These are phyloP conservation scores for Amanita subjunquillea DNA, from an alignment of 768 basidiomycete genomes.

Conservation along the genomic window DNA sequence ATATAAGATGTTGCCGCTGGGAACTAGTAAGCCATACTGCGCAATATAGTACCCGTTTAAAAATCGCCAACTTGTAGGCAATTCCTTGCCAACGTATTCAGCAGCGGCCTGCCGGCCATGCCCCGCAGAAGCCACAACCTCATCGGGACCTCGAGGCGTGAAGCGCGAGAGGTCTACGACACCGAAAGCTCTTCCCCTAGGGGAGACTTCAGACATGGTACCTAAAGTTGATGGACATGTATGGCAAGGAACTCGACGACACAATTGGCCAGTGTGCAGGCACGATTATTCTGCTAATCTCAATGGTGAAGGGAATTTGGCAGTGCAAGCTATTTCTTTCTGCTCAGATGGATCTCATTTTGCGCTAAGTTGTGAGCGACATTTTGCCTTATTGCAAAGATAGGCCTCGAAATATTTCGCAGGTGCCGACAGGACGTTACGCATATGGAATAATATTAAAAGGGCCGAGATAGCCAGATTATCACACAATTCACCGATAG, in stretches of 20 bases:
- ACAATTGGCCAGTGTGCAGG: slow-evolving; percentile 38
- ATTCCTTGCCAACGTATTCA: neutral
- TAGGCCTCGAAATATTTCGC: neutral
- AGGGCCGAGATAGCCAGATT: slow-evolving; percentile 46
- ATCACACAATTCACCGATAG: slow-evolving; percentile 36
- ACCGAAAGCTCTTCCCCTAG: slow-evolving; percentile 3
- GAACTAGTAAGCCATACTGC: neutral
- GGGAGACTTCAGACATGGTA: neutral
- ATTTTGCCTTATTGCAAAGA: neutral
- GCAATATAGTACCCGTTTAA: neutral
- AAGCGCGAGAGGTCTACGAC: slow-evolving; percentile 14
- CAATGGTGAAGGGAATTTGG: slow-evolving; percentile 35
- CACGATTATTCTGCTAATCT: slow-evolving; percentile 26
- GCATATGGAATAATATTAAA: slow-evolving; percentile 47
- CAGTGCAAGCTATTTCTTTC: slow-evolving; percentile 38
- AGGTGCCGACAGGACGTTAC: slow-evolving; percentile 52
- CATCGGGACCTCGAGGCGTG: slow-evolving; percentile 10
- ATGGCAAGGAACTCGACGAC: neutral
- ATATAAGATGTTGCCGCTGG: neutral
- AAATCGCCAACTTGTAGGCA: neutral
- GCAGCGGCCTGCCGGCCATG: neutral
- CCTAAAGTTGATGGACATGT: neutral
- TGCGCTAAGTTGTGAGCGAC: slow-evolving; percentile 45
- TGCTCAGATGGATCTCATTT: slow-evolving; percentile 44
- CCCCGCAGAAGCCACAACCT: neutral